Percentiles rank a stretch among this genome's conserved stretches.
Evolutionary conservation across 176 grass and related monocot species (phyloP).

Genomic region (Rhynchospora breviuscula): DNA sequence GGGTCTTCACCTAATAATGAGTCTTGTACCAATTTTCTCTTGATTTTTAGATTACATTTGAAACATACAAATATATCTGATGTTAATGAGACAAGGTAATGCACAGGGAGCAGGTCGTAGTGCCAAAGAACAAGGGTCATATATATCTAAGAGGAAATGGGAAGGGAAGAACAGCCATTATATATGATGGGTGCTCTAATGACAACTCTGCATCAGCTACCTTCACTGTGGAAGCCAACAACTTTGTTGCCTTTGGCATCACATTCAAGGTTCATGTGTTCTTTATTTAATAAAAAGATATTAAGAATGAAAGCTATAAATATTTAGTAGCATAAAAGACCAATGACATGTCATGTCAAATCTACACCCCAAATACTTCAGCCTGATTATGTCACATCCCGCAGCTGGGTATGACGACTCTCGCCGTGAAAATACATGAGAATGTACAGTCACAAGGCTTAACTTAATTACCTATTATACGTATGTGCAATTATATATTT

Average conservation of each 20-base stretch:
- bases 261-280: slow-evolving; percentile 53
- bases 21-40: neutral
- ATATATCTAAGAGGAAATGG: slow-evolving; percentile 80
- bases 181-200: slow-evolving; percentile 35
- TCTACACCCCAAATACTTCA: neutral
- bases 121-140: slow-evolving; percentile 58
- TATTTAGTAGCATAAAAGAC: neutral
- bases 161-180: slow-evolving; percentile 61
- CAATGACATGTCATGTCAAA: neutral
- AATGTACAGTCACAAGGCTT: too few species aligned
- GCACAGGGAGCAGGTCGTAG: slow-evolving; percentile 55
- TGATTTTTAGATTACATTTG: neutral
- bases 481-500: too few species aligned
- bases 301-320: neutral
- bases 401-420: too few species aligned
- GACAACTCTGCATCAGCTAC: slow-evolving; percentile 60
- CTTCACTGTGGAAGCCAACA: slow-evolving; percentile 50
- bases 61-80: neutral
- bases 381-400: too few species aligned
- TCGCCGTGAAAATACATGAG: too few species aligned
- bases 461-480: too few species aligned
- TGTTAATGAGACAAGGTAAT: neutral
- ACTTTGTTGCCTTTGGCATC: slow-evolving; percentile 70
- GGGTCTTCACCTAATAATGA: neutral
- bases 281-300: neutral